Evolutionary conservation across 768 basidiomycete genomes (phyloP), one percentile per base, ranked within the genome.

Genomic region (Rhodotorula kratochvilovae): DNA sequence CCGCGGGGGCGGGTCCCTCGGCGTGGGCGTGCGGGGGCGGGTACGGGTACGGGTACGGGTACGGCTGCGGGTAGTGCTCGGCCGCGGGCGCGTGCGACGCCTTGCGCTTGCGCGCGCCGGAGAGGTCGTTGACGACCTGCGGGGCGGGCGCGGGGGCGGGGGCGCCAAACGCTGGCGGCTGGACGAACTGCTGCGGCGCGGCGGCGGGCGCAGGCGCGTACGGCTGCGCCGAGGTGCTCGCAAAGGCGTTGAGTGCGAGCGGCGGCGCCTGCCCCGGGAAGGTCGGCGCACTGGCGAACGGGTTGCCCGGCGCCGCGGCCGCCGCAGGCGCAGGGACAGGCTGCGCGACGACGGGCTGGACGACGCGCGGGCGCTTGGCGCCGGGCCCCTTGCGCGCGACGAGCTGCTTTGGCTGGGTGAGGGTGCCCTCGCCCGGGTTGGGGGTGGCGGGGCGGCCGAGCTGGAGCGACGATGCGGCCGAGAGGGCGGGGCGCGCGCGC

Each of bases 341-440:
- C 17, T 8, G 43, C 36, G 11, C 17, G 53, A 13, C 39, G 35
- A 59, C 48, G 31, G 45, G 66, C 46, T 29, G 61, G 2, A 65
- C 64, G 17, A 25, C 8, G 27, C 74, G 66, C 23, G 68, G 63
- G 15, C 72, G 63, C 39, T 75, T 75, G 45, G 74, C 67, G 39
- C 60, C 53, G 19, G 73, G 66, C 7, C 73, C 73, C 31, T 75
- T 75, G 48, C 74, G 59, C 31, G 74, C 63, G 35, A 75, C 64
- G 45, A 75, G 74, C 56, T 39, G 54, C 61, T 75, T 75, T 12
- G 74, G 74, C 35, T 68, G 63, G 8, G 45, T 42, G 4, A 71
- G 27, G 1, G 70, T 68, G 5, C 70, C 70, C 6, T 36, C 53
- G 21, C 13, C 31, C 31, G 31, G 31, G 19, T 11, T 33, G 1